Conservation (phyloP, 2,329 filamentous ascomycete genomes). For the Alternaria gansuensis region DNA sequence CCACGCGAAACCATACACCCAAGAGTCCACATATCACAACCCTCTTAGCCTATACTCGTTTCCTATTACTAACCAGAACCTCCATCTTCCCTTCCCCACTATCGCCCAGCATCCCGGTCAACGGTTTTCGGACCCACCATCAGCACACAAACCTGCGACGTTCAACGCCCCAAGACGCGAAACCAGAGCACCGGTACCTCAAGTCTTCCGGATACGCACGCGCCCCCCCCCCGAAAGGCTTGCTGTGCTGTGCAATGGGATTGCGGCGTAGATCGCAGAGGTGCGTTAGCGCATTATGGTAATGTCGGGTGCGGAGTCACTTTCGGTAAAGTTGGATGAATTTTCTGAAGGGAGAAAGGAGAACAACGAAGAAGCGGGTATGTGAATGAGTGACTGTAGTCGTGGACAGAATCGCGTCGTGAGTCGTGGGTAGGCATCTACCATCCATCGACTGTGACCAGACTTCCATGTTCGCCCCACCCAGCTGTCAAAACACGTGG, state of each 20-base stretch:
- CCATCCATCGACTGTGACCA: background rate
- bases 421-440: conserved; percentile 1
- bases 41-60: background rate
- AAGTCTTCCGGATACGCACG: background rate
- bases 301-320: background rate
- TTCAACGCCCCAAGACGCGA: conserved; percentile 4
- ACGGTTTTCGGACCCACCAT: background rate
- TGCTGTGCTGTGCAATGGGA: conserved; percentile 4
- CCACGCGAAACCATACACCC: background rate
- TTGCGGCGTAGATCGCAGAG: conserved; percentile 6
- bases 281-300: background rate
- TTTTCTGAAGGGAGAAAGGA: background rate
- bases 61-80: background rate
- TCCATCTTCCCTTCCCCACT: background rate
- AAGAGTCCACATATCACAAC: background rate
- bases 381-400: background rate
- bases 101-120: background rate
- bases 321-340: background rate
- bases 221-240: too few species aligned
- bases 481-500: conserved; percentile 5
- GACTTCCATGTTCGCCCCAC: conserved; percentile 2
- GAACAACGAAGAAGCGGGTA: background rate
- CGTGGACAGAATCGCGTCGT: background rate
- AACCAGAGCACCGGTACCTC: conserved; percentile 8
- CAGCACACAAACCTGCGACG: background rate